phyloP scores from a whole-genome alignment of 495 filamentous ascomycete genomes.

The Trichocladium uniseriatum region DNA sequence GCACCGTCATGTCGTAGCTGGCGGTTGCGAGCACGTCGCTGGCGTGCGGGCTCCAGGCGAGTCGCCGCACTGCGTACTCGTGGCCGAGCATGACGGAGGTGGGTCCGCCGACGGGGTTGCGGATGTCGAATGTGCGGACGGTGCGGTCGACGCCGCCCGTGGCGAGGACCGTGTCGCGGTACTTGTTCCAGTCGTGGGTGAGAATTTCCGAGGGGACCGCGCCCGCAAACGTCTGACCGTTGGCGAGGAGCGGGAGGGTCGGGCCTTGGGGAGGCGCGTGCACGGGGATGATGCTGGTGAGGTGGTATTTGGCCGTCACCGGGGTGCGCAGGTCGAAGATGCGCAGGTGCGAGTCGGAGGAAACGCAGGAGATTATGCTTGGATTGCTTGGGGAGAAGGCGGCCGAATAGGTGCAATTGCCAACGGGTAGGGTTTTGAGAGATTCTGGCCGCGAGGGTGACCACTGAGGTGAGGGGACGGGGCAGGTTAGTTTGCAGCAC shows the following conservation, averaged over 20 bases:
- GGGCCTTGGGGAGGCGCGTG: conserved; percentile 45
- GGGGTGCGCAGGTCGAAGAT: conserved; percentile 86
- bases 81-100: conserved; percentile 66
- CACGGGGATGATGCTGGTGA: conserved; percentile 65
- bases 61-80: conserved; percentile 75
- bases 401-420: conserved; percentile 84
- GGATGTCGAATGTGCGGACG: conserved; percentile 82
- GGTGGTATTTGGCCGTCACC: conserved; percentile 70
- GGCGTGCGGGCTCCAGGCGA: conserved; percentile 89
- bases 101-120: conserved; percentile 62
- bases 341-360: conserved; percentile 74
- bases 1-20: conserved; percentile 95
- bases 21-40: conserved; percentile 74
- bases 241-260: conserved; percentile 25
- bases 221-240: conserved; percentile 24
- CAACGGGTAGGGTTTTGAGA: conserved; percentile 74
- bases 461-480: conserved; percentile 43
- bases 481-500: neutral
- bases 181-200: conserved; percentile 99
- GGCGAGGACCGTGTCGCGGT: conserved; percentile 71
- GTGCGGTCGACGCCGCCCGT: conserved; percentile 81
- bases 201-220: conserved; percentile 57
- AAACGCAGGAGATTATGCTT: conserved; percentile 68
- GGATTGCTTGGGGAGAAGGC: conserved; percentile 73
- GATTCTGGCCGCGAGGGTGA: conserved; percentile 61